Conservation (phyloP, 768 basidiomycete species). For the Mrakia frigida region DNA sequence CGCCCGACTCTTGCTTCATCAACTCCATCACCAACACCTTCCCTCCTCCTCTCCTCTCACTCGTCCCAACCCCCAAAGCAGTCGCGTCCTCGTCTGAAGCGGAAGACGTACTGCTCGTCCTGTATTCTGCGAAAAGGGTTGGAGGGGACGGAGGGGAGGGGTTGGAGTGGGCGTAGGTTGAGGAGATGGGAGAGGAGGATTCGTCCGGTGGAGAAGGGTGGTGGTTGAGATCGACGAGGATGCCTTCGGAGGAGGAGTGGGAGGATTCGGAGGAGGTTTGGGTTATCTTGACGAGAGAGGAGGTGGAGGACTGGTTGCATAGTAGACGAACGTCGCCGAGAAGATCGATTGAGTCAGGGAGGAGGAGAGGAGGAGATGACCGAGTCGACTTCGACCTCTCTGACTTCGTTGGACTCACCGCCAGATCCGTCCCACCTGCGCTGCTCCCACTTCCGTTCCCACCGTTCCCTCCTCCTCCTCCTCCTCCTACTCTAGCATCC, state of each 20-base stretch:
- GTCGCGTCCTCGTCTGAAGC: not conserved
- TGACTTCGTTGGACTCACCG: constrained; percentile 7
- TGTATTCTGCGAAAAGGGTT: not conserved
- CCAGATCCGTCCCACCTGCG: not conserved
- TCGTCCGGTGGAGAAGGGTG: no score
- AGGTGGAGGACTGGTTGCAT: not conserved
- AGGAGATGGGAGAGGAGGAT: not conserved
- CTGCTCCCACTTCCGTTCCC: not conserved
- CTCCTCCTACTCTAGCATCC: not conserved
- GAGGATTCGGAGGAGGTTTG: not conserved
- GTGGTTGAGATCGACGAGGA: not conserved
- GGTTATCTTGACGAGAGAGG: constrained; percentile 10
- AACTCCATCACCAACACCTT: not conserved
- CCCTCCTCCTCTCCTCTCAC: not conserved
- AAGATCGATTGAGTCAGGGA: not conserved
- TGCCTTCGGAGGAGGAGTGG: not conserved
- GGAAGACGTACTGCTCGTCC: not conserved
- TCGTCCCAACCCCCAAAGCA: not conserved
- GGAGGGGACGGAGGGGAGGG: not conserved
- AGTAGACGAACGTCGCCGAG: not conserved
- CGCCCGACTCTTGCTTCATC: not conserved
- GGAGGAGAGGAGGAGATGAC: not conserved
- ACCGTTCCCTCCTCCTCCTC: not conserved
- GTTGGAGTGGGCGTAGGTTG: not conserved
- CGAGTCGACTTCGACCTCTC: not conserved